Conservation (phyloP, 2,329 filamentous ascomycete species). For the Colletotrichum falcatum region DNA sequence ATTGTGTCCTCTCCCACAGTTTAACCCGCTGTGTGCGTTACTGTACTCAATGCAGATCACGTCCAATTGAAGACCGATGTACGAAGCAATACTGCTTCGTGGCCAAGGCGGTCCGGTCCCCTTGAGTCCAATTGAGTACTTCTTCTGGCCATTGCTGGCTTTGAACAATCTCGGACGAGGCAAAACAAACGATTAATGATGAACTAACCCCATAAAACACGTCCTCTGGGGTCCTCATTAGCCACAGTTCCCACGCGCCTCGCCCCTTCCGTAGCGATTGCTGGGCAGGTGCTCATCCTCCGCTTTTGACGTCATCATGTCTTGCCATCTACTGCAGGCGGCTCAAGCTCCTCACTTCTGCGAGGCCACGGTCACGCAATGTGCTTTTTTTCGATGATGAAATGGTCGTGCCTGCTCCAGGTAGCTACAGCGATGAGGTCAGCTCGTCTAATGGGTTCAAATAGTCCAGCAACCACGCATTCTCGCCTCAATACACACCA, state of each 20-base stretch:
- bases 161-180: not conserved
- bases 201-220: conserved; percentile 34
- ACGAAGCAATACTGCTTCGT: too few species aligned
- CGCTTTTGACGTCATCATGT: conserved; percentile 41
- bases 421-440: conserved; percentile 33
- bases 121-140: too few species aligned
- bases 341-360: conserved; percentile 25
- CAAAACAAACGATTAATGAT: conserved; percentile 35
- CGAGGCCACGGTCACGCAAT: conserved; percentile 12
- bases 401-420: conserved; percentile 34
- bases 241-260: conserved; percentile 15
- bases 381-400: conserved; percentile 35
- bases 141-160: not conserved
- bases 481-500: not conserved
- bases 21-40: not conserved
- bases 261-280: conserved; percentile 9
- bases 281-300: conserved; percentile 21
- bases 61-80: too few species aligned
- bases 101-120: too few species aligned
- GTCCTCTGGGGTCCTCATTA: conserved; percentile 17
- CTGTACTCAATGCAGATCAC: not conserved
- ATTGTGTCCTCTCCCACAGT: not conserved
- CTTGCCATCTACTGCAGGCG: conserved; percentile 22
- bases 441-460: conserved; percentile 32
- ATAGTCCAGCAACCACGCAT: conserved; percentile 9